Percentiles rank a stretch among this genome's conserved stretches.
These are phyloP conservation scores for Lunasporangiospora selenospora DNA, from an alignment of 192 early-diverging fungal species.

Conservation along the genomic window DNA sequence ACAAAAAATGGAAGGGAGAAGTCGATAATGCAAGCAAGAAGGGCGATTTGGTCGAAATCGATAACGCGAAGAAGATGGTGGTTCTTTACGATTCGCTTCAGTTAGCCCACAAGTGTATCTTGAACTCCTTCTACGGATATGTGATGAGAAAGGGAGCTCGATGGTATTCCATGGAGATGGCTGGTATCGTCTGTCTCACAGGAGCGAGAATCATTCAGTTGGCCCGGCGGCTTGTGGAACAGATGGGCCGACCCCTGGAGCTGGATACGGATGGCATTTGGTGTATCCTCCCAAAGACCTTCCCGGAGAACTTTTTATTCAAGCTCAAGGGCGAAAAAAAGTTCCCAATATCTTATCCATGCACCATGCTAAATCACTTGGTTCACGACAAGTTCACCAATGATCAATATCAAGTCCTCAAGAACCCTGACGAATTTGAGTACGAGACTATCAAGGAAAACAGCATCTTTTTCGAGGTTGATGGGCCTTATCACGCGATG, in stretches of 20 bases:
- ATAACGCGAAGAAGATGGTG: constrained; percentile 90
- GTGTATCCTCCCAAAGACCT: constrained; percentile 92
- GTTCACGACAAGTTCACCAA: constrained; percentile 97
- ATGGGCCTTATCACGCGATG: constrained; percentile 99
- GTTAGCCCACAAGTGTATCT: constrained; percentile 96
- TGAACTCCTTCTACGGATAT: constrained; percentile 98
- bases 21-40: constrained; percentile 69
- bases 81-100: constrained; percentile 98
- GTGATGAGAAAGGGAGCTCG: constrained; percentile 98
- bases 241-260: constrained; percentile 93
- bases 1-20: constrained; percentile 91
- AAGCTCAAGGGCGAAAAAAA: constrained; percentile 80
- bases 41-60: constrained; percentile 73
- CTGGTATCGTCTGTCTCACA: constrained; percentile 96
- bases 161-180: constrained; percentile 99
- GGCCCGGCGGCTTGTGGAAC: constrained; percentile 91
- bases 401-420: constrained; percentile 93
- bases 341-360: constrained; percentile 93
- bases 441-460: constrained; percentile 87
- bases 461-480: constrained; percentile 98
- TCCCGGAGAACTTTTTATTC: constrained; percentile 94
- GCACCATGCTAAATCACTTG: constrained; percentile 97
- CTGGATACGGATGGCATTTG: constrained; percentile 99
- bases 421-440: constrained; percentile 58
- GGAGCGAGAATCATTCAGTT: constrained; percentile 98